Percentiles rank a stretch among this genome's conserved stretches.
Conservation (phyloP, 2,329 filamentous ascomycete genomes). For the Trichophyton verrucosum region DNA sequence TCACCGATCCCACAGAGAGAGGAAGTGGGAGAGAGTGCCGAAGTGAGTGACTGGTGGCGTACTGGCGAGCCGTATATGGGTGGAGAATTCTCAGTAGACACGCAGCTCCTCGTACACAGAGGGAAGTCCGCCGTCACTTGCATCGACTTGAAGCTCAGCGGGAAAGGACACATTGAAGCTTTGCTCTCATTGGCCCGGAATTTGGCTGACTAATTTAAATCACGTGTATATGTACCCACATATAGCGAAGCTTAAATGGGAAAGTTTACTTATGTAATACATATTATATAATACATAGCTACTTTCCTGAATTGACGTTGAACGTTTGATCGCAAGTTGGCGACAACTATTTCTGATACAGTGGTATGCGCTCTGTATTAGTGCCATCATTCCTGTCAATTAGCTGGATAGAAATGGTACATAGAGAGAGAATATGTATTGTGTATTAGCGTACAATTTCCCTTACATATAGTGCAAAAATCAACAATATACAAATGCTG, state of each 20-base stretch:
- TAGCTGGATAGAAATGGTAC: too few relatives aligned
- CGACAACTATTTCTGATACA: too few relatives aligned
- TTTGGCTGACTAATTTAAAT: background rate
- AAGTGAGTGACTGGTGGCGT: background rate
- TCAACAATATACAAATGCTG: too few relatives aligned
- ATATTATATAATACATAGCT: background rate
- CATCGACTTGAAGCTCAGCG: background rate
- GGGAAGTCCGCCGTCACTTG: background rate
- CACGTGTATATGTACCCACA: background rate
- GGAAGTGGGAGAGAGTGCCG: background rate
- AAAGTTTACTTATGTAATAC: background rate
- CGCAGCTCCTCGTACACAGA: background rate
- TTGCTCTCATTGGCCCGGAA: conserved; percentile 6
- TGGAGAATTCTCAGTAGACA: background rate
- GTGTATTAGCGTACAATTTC: too few relatives aligned
- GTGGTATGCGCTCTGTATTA: too few relatives aligned
- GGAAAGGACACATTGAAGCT: conserved; percentile 9
- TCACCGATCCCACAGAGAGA: background rate
- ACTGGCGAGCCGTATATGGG: background rate
- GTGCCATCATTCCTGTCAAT: too few relatives aligned
- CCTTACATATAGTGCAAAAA: too few relatives aligned
- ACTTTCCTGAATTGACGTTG: too few relatives aligned
- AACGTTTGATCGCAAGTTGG: too few relatives aligned
- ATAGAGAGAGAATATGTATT: too few relatives aligned
- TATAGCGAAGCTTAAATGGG: background rate